Evolutionary conservation across 2,329 filamentous ascomycete species (phyloP).

Genomic region (Colletotrichum chlorophyti): DNA sequence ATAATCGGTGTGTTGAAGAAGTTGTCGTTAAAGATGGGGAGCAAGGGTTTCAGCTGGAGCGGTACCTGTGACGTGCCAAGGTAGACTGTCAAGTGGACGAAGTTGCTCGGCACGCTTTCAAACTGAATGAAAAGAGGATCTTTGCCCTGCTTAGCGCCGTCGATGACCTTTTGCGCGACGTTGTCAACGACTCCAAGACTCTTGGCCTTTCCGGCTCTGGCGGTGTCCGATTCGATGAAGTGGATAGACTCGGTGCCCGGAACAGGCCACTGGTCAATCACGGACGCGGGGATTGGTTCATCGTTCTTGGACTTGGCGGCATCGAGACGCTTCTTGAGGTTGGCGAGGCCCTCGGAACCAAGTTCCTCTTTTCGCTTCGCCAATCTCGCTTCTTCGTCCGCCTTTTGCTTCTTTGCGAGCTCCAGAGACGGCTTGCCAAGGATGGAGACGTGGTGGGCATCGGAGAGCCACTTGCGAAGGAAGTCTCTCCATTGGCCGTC

Average conservation of each 20-base stretch:
- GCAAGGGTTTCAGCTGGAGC: constrained; percentile 81
- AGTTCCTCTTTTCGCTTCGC: constrained; percentile 80
- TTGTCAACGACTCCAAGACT: constrained; percentile 73
- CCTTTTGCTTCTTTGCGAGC: constrained; percentile 81
- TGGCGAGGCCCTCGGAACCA: constrained; percentile 80
- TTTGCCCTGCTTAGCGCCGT: constrained; percentile 66
- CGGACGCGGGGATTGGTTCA: constrained; percentile 78
- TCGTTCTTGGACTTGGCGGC: constrained; percentile 89
- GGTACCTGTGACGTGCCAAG: constrained; percentile 81
- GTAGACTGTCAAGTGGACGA: constrained; percentile 84
- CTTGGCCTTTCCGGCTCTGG: constrained; percentile 79
- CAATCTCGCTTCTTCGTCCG: constrained; percentile 79
- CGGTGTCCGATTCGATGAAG: constrained; percentile 88
- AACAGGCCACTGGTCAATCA: constrained; percentile 84
- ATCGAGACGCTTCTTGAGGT: constrained; percentile 78
- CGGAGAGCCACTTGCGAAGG: constrained; percentile 81
- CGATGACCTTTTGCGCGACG: constrained; percentile 76
- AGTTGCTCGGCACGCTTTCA: constrained; percentile 91
- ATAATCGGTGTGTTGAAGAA: constrained; percentile 93
- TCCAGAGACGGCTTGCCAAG: constrained; percentile 85
- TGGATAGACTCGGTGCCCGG: constrained; percentile 90
- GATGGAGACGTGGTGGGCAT: constrained; percentile 86
- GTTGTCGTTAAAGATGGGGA: constrained; percentile 85
- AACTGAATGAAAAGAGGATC: constrained; percentile 95
- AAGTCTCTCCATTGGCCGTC: constrained; percentile 86